Evolutionary conservation across 306 rosid species (phyloP).

Genomic region (Prunus mume): DNA sequence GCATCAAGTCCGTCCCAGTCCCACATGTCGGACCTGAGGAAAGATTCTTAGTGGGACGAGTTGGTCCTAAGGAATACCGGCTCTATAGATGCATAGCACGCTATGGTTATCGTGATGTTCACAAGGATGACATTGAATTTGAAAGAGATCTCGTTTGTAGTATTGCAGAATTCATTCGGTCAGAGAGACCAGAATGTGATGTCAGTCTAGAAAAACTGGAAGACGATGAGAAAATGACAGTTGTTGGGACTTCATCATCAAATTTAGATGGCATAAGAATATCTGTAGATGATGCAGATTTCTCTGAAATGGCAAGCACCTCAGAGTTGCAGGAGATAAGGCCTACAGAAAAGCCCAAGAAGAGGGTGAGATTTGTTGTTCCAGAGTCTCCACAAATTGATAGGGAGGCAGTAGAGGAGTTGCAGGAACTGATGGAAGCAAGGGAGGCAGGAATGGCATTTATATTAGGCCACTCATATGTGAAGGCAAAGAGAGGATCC

Average conservation of each 20-base stretch:
- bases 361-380: slow-evolving; percentile 73
- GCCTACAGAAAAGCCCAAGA: slow-evolving; percentile 51
- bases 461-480: slow-evolving; percentile 91
- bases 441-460: slow-evolving; percentile 96
- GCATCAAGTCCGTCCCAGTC: slow-evolving; percentile 92
- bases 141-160: slow-evolving; percentile 89
- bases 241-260: slow-evolving; percentile 81
- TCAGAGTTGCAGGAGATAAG: slow-evolving; percentile 68
- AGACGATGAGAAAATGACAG: slow-evolving; percentile 71
- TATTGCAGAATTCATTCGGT: slow-evolving; percentile 78
- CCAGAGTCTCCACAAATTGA: slow-evolving; percentile 71
- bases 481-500: slow-evolving; percentile 89
- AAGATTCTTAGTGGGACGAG: slow-evolving; percentile 91
- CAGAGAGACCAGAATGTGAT: slow-evolving; percentile 44
- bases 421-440: slow-evolving; percentile 87
- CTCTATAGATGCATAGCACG: slow-evolving; percentile 93
- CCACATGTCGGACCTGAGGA: slow-evolving; percentile 90
- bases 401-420: slow-evolving; percentile 54
- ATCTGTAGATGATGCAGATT: slow-evolving; percentile 51
- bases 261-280: slow-evolving; percentile 60
- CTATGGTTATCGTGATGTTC: slow-evolving; percentile 86
- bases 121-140: slow-evolving; percentile 81
- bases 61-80: slow-evolving; percentile 92
- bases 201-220: slow-evolving; percentile 37
- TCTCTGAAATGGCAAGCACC: slow-evolving; percentile 35